Conservation (phyloP, 148 eudicot species). For the Limonium bicolor region DNA sequence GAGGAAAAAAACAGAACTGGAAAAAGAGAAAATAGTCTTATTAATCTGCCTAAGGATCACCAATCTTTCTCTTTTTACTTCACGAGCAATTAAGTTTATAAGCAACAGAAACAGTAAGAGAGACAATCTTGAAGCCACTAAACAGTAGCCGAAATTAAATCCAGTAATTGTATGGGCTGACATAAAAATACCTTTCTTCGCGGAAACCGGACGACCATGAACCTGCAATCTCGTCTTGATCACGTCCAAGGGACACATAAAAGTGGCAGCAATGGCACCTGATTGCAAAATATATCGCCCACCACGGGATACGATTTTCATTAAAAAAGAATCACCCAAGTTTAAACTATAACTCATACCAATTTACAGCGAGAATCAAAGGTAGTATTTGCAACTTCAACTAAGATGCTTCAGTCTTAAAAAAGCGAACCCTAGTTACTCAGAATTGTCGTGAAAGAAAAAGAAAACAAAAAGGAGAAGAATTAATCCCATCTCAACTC, state of each 20-base stretch:
- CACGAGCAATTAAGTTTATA: no score
- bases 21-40: background rate
- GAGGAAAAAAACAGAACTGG: slow-evolving; percentile 3
- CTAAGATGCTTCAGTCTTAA: background rate
- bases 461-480: background rate
- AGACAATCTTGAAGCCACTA: background rate
- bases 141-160: background rate
- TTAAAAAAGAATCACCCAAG: no score
- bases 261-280: slow-evolving; percentile 91
- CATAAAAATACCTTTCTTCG: no score
- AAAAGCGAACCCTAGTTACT: background rate
- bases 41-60: background rate
- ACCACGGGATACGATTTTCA: no score
- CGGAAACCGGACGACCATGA: slow-evolving; percentile 51
- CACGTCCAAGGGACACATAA: slow-evolving; percentile 83
- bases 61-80: no score
- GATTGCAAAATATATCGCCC: no score
- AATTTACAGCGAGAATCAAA: no score
- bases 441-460: background rate
- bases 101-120: background rate
- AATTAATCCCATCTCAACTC: background rate
- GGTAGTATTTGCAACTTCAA: background rate
- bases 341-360: no score
- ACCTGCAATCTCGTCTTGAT: slow-evolving; percentile 89
- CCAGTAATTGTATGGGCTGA: no score